Evolutionary conservation across 345 rosid genomes (phyloP), one percentile per base, ranked within the genome.

Genomic region (Aquilaria yunnanensis): DNA sequence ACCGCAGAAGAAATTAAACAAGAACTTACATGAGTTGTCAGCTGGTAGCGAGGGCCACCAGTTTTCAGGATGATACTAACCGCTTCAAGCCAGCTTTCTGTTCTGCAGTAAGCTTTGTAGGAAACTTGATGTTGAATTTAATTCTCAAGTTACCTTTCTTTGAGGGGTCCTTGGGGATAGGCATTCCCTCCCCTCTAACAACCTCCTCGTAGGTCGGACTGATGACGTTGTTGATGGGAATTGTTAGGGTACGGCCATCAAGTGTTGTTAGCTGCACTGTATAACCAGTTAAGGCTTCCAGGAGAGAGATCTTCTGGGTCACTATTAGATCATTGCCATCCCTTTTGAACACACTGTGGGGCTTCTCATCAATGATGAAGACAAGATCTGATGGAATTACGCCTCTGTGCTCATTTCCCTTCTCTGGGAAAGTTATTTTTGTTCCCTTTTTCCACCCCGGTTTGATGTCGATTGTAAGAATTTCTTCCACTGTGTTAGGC

Each of bases 381-480:
- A 86, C 70, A 0, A 92, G 85, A 60, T 92, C 92, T 0, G 95
- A 77, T 16, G 98, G 87, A 54, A 82, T 72, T 62, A 81, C 61
- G n/a, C 89, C 91, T 1, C 83, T 81, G 10, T 78, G 85, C 63
- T 89, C 92, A 50, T 87, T 85, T 54, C 98, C 98, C 72, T 89
- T 92, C 63, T 80, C 85, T 1, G 80, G 82, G 68, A 87, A 92
- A 3, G 92, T 92, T 46, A 89, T 80, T 71, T 87, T 92, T 11
- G 95, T 89, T 37, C 98, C 96, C 72, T 86, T 92, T 71, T 89
- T 89, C 92, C 96, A 87, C 32, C 98, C 96, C 0, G 89, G 92
- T 80, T 83, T 89, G 72, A 89, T 78, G 69, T 87, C 90, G 37
- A 92, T 83, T 7, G 92, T 69, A 37, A 89, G 85, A 53, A 87